Evolutionary conservation across 257 asterid species (phyloP).

Genomic region (Nicotiana knightiana): DNA sequence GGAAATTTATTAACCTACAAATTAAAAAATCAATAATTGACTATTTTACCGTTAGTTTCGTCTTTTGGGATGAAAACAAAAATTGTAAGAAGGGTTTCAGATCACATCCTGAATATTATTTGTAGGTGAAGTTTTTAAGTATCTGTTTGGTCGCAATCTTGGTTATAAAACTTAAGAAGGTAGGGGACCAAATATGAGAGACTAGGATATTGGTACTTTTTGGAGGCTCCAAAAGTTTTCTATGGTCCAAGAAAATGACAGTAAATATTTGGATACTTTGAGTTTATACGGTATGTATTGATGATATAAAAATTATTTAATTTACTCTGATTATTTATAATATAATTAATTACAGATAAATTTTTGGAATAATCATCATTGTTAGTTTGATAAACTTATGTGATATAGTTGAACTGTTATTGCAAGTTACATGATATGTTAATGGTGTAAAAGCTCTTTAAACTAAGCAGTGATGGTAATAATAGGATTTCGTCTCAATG

Average conservation of each 20-base stretch:
- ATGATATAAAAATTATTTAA: too few species aligned
- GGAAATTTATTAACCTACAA: neutral
- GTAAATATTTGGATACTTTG: neutral
- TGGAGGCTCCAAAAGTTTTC: neutral
- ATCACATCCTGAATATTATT: neutral
- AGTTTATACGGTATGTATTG: neutral
- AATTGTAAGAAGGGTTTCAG: neutral
- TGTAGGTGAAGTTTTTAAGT: neutral
- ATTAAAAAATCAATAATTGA: neutral
- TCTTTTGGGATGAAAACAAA: neutral
- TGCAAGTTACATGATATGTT: too few species aligned
- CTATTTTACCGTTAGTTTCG: neutral
- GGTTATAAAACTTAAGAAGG: neutral
- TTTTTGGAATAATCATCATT: too few species aligned
- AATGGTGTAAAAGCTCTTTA: too few species aligned
- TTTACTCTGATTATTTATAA: too few species aligned
- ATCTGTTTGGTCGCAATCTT: neutral
- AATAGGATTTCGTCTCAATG: too few species aligned
- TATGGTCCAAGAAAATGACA: constrained; percentile 8
- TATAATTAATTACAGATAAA: too few species aligned
- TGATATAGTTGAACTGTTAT: too few species aligned
- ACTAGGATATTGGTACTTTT: neutral
- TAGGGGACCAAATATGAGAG: constrained; percentile 4
- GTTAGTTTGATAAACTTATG: too few species aligned
- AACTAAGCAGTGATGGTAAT: too few species aligned